phyloP scores from a whole-genome alignment of 78 protist species.

The Protostelium mycophagum region DNA sequence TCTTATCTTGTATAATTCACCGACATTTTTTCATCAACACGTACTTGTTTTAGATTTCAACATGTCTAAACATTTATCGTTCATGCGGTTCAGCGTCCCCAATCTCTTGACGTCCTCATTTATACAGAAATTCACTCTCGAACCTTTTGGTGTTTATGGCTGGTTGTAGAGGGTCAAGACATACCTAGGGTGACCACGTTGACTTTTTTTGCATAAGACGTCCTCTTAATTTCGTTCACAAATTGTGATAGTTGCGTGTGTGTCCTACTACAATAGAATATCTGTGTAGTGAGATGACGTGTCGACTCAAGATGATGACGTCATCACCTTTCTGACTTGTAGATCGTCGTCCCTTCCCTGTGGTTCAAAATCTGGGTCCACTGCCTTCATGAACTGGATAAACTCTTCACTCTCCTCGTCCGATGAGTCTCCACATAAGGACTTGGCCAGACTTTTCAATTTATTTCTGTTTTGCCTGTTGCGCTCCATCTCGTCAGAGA shows the following conservation, averaged over 20 bases:
- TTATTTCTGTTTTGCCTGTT: not conserved
- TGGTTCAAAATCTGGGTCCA: not conserved
- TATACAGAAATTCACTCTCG: conserved; percentile 48
- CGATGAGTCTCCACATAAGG: not conserved
- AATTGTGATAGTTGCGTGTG: conserved; percentile 83
- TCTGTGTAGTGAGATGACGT: not conserved
- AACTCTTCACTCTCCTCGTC: not conserved
- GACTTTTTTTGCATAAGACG: conserved; percentile 4
- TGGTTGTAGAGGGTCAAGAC: not conserved
- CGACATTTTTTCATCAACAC: not conserved
- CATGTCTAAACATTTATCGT: conserved; percentile 25
- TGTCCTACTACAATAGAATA: conserved; percentile 68
- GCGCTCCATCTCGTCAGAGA: not conserved
- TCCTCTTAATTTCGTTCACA: conserved; percentile 51
- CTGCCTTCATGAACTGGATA: not conserved
- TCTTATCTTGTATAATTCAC: not conserved
- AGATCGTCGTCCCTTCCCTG: not conserved
- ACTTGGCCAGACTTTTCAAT: not conserved
- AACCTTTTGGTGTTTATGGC: not conserved
- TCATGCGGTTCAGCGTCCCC: not conserved
- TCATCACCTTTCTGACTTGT: not conserved
- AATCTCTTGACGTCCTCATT: conserved; percentile 5
- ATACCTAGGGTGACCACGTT: conserved; percentile 27
- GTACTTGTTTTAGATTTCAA: not conserved
- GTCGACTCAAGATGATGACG: not conserved